Conservation (phyloP, 208 protist species). For the Leishmania braziliensis region DNA sequence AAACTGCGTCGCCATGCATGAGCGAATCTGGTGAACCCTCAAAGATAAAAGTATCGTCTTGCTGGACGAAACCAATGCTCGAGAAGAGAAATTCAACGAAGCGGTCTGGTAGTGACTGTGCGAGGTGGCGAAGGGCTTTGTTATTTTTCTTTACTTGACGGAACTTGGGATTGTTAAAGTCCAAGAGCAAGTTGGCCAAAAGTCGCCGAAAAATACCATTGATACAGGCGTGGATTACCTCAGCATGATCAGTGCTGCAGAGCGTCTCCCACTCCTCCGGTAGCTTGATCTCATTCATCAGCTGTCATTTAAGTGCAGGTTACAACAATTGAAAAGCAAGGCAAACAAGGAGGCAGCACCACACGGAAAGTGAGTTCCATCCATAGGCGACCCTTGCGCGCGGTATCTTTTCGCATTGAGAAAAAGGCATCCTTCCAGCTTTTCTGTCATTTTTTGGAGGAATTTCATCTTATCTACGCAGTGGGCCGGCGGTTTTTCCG, state of each 20-base stretch:
- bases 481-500: neutral
- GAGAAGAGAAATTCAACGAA: slow-evolving; percentile 57
- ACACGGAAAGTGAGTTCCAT: neutral
- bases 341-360: neutral
- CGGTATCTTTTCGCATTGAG: neutral
- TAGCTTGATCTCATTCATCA: neutral
- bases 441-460: neutral
- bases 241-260: neutral
- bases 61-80: slow-evolving; percentile 49
- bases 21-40: slow-evolving; percentile 44
- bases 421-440: neutral
- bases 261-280: slow-evolving; percentile 4
- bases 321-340: neutral
- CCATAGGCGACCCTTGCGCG: neutral
- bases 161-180: slow-evolving; percentile 68
- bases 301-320: neutral
- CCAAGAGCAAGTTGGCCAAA: slow-evolving; percentile 71
- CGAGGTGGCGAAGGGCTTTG: slow-evolving; percentile 35
- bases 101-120: slow-evolving; percentile 25
- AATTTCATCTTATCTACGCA: neutral
- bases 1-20: slow-evolving; percentile 40
- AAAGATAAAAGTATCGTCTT: slow-evolving; percentile 48
- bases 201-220: slow-evolving; percentile 57
- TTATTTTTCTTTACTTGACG: slow-evolving; percentile 56
- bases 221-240: slow-evolving; percentile 21